phyloP scores from a whole-genome alignment of 2,329 filamentous ascomycete species.

The Ophiostoma quercus region DNA sequence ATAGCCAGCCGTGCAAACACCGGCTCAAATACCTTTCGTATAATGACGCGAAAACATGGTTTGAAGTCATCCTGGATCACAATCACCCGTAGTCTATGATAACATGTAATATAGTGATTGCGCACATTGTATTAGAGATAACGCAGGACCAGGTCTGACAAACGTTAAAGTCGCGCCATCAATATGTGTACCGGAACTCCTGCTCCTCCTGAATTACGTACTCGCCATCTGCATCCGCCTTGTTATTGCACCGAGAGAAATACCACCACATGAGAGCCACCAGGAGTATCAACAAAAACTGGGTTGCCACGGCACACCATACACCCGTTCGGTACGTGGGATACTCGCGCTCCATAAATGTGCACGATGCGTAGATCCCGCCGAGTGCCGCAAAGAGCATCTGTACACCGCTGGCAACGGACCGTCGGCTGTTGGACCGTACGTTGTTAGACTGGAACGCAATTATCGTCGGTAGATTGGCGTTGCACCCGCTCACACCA shows the following conservation, averaged over 20 bases:
- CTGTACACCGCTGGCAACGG: constrained; percentile 33
- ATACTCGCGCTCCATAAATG: constrained; percentile 54
- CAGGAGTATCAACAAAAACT: constrained; percentile 43
- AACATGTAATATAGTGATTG: background rate
- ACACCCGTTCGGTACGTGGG: constrained; percentile 51
- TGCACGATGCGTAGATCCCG: constrained; percentile 61
- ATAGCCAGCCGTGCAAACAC: background rate
- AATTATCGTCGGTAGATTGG: constrained; percentile 68
- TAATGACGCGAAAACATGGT: background rate
- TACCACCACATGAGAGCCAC: constrained; percentile 39
- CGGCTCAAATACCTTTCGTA: background rate
- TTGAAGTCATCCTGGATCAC: background rate
- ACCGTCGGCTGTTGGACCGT: constrained; percentile 37
- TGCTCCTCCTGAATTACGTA: background rate
- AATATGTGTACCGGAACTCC: background rate
- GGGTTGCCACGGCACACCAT: constrained; percentile 50
- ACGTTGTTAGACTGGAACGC: constrained; percentile 84
- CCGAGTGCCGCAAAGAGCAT: constrained; percentile 34
- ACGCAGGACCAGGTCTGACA: background rate
- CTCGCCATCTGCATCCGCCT: constrained; percentile 39
- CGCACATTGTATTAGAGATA: background rate
- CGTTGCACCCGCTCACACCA: constrained; percentile 66
- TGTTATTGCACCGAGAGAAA: constrained; percentile 43
- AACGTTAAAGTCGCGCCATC: background rate
- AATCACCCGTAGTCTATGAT: background rate